These are phyloP conservation scores for Saccharomycopsis crataegensis DNA, from an alignment of 1,139 yeast genomes.

Conservation along the genomic window DNA sequence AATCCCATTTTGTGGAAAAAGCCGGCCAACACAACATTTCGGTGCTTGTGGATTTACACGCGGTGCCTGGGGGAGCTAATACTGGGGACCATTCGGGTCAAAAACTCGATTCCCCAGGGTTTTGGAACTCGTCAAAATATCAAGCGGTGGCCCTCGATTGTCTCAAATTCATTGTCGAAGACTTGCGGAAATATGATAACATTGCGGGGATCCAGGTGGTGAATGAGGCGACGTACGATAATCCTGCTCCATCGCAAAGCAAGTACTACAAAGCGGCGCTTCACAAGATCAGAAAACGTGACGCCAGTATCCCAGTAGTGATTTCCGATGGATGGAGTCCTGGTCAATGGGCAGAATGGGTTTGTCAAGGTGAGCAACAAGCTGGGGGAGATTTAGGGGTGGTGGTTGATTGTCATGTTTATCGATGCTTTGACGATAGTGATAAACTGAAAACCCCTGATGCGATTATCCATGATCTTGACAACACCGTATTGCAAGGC, in stretches of 20 bases:
- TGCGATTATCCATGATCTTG: slow-evolving; percentile 53
- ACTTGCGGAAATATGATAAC: slow-evolving; percentile 51
- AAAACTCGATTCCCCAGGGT: slow-evolving; percentile 46
- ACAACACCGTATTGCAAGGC: slow-evolving; percentile 44
- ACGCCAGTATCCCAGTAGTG: slow-evolving; percentile 56
- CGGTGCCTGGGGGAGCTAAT: slow-evolving; percentile 89
- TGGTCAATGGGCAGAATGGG: slow-evolving; percentile 68
- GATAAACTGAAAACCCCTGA: slow-evolving; percentile 64
- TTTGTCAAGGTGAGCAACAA: slow-evolving; percentile 37
- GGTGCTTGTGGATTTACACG: slow-evolving; percentile 79
- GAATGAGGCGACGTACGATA: slow-evolving; percentile 70
- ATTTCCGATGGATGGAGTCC: slow-evolving; percentile 97
- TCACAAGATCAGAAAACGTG: slow-evolving; percentile 48
- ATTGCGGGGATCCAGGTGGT: slow-evolving; percentile 77
- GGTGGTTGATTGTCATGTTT: slow-evolving; percentile 77
- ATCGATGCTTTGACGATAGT: slow-evolving; percentile 73
- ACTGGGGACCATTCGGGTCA: slow-evolving; percentile 80
- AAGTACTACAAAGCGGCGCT: slow-evolving; percentile 66
- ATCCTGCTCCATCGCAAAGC: slow-evolving; percentile 44
- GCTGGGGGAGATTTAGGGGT: slow-evolving; percentile 43
- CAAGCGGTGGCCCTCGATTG: slow-evolving; percentile 44
- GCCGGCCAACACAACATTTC: slow-evolving; percentile 58
- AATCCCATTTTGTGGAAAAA: slow-evolving; percentile 41
- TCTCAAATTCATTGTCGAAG: slow-evolving; percentile 55
- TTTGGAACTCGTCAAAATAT: slow-evolving; percentile 46